Evolutionary conservation across 1,284 basidiomycete species (phyloP).

Genomic region (Rhizoctonia solani): DNA sequence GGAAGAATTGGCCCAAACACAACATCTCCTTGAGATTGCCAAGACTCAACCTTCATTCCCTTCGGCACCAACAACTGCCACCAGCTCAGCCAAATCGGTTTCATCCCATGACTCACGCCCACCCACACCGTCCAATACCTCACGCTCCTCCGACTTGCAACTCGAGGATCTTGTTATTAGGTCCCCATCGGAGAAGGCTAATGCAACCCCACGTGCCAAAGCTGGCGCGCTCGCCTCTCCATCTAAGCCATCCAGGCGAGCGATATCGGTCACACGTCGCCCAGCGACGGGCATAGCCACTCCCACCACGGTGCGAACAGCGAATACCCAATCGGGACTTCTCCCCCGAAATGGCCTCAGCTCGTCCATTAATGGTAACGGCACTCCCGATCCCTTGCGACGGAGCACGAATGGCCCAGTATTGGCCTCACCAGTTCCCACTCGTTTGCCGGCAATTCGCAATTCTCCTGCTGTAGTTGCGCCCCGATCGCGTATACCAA

Average conservation of each 20-base stretch:
- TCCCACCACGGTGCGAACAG: conserved; percentile 41
- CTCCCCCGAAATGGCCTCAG: conserved; percentile 58
- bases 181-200: background rate
- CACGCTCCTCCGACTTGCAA: conserved; percentile 14
- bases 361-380: conserved; percentile 46
- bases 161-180: conserved; percentile 14
- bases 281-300: conserved; percentile 16
- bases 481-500: conserved; percentile 45
- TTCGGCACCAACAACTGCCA: conserved; percentile 22
- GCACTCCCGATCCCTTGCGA: conserved; percentile 8
- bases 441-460: conserved; percentile 49
- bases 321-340: conserved; percentile 53
- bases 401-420: conserved; percentile 11
- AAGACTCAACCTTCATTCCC: conserved; percentile 11
- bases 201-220: conserved; percentile 25
- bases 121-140: conserved; percentile 18
- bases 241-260: conserved; percentile 1
- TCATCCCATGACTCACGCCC: conserved; percentile 23
- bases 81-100: conserved; percentile 12
- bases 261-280: conserved; percentile 27
- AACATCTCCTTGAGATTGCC: conserved; percentile 16
- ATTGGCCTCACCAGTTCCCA: conserved; percentile 44
- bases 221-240: conserved; percentile 1
- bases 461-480: conserved; percentile 57
- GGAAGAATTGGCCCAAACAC: conserved; percentile 15